Evolutionary conservation across 805 yeast species (phyloP).

Genomic region (Kockiozyma suomiensis): DNA sequence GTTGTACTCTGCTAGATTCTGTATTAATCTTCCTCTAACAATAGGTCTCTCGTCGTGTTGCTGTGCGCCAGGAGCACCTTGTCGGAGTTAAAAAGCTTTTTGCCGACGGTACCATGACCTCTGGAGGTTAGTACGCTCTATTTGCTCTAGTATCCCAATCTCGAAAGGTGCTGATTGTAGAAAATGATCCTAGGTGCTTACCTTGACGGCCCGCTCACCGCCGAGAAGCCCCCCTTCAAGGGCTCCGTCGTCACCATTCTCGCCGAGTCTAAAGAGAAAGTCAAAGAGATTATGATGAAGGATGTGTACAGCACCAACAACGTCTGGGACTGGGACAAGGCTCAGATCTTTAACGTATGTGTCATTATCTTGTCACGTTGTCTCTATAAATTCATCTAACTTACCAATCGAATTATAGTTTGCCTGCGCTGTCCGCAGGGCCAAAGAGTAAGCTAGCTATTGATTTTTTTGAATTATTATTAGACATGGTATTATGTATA

Average conservation of each 20-base stretch:
- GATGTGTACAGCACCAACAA: slow-evolving; percentile 68
- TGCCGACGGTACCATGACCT: slow-evolving; percentile 45
- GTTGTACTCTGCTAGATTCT: background rate
- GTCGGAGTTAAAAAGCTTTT: slow-evolving; percentile 41
- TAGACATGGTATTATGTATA: background rate
- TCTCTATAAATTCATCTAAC: background rate
- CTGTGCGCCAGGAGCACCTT: slow-evolving; percentile 50
- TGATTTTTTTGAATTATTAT: too few relatives aligned
- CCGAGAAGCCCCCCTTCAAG: slow-evolving; percentile 52
- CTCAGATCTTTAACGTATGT: slow-evolving; percentile 57
- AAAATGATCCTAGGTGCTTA: slow-evolving; percentile 23
- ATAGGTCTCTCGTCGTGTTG: slow-evolving; percentile 37
- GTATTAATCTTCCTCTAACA: background rate
- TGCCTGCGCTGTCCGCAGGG: slow-evolving; percentile 27
- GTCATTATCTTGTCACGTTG: background rate
- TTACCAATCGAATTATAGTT: slow-evolving; percentile 12
- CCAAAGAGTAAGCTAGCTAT: slow-evolving; percentile 3
- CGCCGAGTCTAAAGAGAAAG: slow-evolving; percentile 68
- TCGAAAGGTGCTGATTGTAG: background rate
- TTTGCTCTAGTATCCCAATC: background rate
- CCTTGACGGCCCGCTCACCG: slow-evolving; percentile 26
- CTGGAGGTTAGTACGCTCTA: slow-evolving; percentile 39
- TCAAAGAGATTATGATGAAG: slow-evolving; percentile 60
- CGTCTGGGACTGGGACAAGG: slow-evolving; percentile 73
- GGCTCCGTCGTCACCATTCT: slow-evolving; percentile 67